These are phyloP conservation scores for Entomortierella parvispora DNA, from an alignment of 192 early-diverging fungal species.

Conservation along the genomic window DNA sequence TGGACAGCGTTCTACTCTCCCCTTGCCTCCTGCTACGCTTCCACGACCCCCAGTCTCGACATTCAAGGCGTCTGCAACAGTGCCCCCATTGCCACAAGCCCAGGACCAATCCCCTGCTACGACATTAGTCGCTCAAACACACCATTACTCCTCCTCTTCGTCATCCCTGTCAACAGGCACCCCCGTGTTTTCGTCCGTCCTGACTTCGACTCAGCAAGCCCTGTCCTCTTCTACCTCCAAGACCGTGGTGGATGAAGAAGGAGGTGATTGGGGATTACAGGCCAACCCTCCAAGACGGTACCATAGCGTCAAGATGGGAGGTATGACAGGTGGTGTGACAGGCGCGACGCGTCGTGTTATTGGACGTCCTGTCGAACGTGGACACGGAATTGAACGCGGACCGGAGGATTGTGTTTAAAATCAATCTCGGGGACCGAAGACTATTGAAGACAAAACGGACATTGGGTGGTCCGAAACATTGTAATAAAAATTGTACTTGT, in stretches of 20 bases:
- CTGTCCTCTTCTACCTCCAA: conserved; percentile 5
- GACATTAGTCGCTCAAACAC: too few relatives aligned
- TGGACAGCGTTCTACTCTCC: background rate
- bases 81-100: too few relatives aligned
- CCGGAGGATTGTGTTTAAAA: conserved; percentile 48
- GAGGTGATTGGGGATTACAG: conserved; percentile 37
- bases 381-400: conserved; percentile 37
- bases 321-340: conserved; percentile 24
- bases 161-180: conserved; percentile 1
- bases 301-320: conserved; percentile 46
- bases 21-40: conserved; percentile 1
- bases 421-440: too few relatives aligned
- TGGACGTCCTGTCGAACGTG: conserved; percentile 36
- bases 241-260: conserved; percentile 44
- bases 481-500: too few relatives aligned
- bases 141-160: background rate
- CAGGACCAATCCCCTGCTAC: background rate
- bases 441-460: too few relatives aligned
- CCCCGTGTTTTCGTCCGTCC: background rate
- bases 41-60: conserved; percentile 9
- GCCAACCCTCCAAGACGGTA: conserved; percentile 34
- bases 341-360: conserved; percentile 43
- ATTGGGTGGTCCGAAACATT: too few relatives aligned
- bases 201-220: background rate
- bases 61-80: conserved; percentile 16